Evolutionary conservation across 768 basidiomycete genomes (phyloP).

Genomic region (Tulasnella sp.): DNA sequence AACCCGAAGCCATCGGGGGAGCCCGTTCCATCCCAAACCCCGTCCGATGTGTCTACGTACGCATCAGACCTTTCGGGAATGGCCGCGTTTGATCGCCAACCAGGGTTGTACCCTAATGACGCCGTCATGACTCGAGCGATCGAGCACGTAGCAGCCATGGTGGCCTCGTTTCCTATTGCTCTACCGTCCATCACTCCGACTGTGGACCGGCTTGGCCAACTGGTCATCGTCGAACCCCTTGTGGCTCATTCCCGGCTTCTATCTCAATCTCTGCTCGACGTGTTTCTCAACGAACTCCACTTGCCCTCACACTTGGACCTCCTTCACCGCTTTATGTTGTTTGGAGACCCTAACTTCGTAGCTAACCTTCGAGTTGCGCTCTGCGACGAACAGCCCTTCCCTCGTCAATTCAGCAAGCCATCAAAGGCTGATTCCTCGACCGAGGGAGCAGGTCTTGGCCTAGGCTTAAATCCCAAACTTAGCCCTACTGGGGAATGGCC

Average conservation of each 20-base stretch:
- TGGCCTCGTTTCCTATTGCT: conserved; percentile 47
- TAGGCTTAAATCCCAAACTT: conserved; percentile 68
- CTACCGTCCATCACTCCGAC: conserved; percentile 61
- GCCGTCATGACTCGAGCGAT: conserved; percentile 6
- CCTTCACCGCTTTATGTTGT: conserved; percentile 29
- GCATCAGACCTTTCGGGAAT: conserved; percentile 42
- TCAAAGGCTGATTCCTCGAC: conserved; percentile 25
- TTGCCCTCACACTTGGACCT: conserved; percentile 51
- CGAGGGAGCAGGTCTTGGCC: conserved; percentile 39
- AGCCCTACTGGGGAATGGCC: conserved; percentile 75
- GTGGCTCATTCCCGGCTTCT: conserved; percentile 54
- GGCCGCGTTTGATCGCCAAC: conserved; percentile 57
- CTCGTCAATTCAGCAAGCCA: conserved; percentile 24
- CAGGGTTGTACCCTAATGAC: conserved; percentile 36
- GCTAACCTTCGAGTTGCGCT: conserved; percentile 59
- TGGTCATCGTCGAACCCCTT: conserved; percentile 51
- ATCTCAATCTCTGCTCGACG: conserved; percentile 55
- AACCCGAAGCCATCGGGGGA: not conserved
- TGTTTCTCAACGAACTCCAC: conserved; percentile 71
- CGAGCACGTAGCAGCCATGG: conserved; percentile 33
- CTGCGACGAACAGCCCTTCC: conserved; percentile 58
- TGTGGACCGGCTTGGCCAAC: conserved; percentile 50
- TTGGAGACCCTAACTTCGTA: conserved; percentile 45
- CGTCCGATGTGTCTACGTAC: conserved; percentile 23
- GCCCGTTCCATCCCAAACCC: not conserved